Base-by-base conservation (phyloP, 257 asterid genomes). In the Penstemon newberryi region DNA sequence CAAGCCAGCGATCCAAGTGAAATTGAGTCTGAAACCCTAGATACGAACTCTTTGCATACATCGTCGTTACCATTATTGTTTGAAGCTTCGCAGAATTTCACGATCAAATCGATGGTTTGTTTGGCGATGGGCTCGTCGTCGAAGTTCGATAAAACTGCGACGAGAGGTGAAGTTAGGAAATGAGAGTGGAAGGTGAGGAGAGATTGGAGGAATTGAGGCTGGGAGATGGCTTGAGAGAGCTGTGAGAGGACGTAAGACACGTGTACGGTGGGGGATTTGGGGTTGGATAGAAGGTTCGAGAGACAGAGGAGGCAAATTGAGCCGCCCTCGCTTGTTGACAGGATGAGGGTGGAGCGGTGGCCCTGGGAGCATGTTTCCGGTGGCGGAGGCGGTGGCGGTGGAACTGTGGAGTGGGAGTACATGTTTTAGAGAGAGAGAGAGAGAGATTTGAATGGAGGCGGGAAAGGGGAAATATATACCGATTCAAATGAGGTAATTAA, bases 231-330 rank as follows among this genome's bases (percentile, higher is more conserved):
- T 62, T 71, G 87, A 46, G 92, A 85, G 70, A 93, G 90, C 85
- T 93, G 97, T 49, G 96, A 90, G 66, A 93, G 96, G 12, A 95
- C 97, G 83, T 88, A 90, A 74, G 96, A 93, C 36, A 85, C 88
- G 78, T 90, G 96, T 37, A 93, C 75, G 4, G 92, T 87, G 50
- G 92, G 96, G 37, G 97, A 90, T 70, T 79, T 83, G 33, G 91
- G 87, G 72, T 83, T 78, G 37, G 92, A 83, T 53, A 93, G 85
- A 63, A 93, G 95, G 75, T 83, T 81, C 6, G 96, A 85, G 69
- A 93, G 83, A 75, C 99, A 93, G 73, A 90, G 78, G 15, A 93
- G 89, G 76, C 97, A 93, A 63, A 93, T 87, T 5, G 85, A 78
- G 53, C 96, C 99, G 43, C 99, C 99, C 78, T 90, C 89, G 40